Percentiles rank a stretch among this genome's conserved stretches.
Evolutionary conservation across 1,139 yeast genomes (phyloP).

Genomic region (Pichia sp.): DNA sequence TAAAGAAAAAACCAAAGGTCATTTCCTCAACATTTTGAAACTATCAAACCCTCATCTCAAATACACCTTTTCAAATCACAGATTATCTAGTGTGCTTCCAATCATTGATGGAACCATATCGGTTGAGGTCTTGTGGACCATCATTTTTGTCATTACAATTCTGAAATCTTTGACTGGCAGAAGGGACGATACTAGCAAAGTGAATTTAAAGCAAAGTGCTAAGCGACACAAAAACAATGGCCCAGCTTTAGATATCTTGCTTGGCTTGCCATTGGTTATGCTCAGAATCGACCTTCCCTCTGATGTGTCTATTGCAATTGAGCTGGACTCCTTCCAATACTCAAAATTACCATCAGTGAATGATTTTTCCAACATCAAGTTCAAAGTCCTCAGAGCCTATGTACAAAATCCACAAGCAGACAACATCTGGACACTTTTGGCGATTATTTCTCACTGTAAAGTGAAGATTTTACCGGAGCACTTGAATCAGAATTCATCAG

Average conservation of each 20-base stretch:
- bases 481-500: slow-evolving; percentile 6
- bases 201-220: not conserved
- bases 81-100: slow-evolving; percentile 20
- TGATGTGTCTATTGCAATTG: slow-evolving; percentile 21
- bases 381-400: slow-evolving; percentile 23
- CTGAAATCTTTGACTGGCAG: slow-evolving; percentile 13
- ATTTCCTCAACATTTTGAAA: slow-evolving; percentile 10
- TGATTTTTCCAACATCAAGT: slow-evolving; percentile 11
- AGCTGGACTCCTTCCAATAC: slow-evolving; percentile 21
- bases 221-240: not conserved
- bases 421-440: slow-evolving; percentile 22
- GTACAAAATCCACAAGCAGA: slow-evolving; percentile 22
- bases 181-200: not conserved
- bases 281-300: slow-evolving; percentile 21
- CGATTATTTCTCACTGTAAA: slow-evolving; percentile 18
- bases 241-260: slow-evolving; percentile 8
- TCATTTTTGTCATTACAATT: slow-evolving; percentile 21
- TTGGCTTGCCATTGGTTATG: slow-evolving; percentile 21
- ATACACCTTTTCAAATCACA: slow-evolving; percentile 12
- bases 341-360: slow-evolving; percentile 11
- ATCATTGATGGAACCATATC: slow-evolving; percentile 20
- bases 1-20: slow-evolving; percentile 9
- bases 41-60: slow-evolving; percentile 11
- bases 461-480: slow-evolving; percentile 9
- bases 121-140: slow-evolving; percentile 25